Base-by-base conservation (phyloP, 345 rosid species). In the Salix udensis region DNA sequence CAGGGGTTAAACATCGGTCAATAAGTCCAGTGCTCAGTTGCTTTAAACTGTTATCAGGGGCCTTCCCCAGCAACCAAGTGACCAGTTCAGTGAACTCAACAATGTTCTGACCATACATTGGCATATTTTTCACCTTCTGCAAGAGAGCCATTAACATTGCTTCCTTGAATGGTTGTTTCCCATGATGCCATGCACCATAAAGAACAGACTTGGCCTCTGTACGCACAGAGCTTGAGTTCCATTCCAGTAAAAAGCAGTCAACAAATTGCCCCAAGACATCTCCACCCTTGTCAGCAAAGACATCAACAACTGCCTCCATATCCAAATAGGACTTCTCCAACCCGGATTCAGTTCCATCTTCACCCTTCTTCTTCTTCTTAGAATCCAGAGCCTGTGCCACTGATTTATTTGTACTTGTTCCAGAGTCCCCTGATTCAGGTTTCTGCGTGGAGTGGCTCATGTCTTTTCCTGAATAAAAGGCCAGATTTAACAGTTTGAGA, bases 221-320 rank as follows among this genome's bases (percentile, higher is more conserved):
- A n/a, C 99, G 97, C 61, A 96, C 95, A 87, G 97, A 84, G 83
- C 94, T 91, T 67, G 94, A 91, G 87, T 91, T 96, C 99, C 99
- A 93, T 82, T 92, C 99, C 74, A 96, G 88, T 73, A 96, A 85
- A 89, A 93, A 96, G 86, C 86, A 87, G 80, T 93, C 97, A 74
- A 96, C 86, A 84, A 96, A 96, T 84, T 92, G 98, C 82, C 88
- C 88, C 88, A 93, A 82, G 82, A 90, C 86, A 77, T 93, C 91
- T 66, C 88, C 90, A 68, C 82, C 88, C 81, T 91, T 93, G 65
- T 89, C 91, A 67, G 80, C 80, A 80, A 96, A 93, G 86, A 93
- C 91, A 81, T 88, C 91, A 52, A 87, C 89, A 42, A 82, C 94
- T 65, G 85, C 87, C 76, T 96, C 98, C 99, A 93, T 96, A 89